Conservation (phyloP, 345 rosid species). For the Ailanthus altissimus region DNA sequence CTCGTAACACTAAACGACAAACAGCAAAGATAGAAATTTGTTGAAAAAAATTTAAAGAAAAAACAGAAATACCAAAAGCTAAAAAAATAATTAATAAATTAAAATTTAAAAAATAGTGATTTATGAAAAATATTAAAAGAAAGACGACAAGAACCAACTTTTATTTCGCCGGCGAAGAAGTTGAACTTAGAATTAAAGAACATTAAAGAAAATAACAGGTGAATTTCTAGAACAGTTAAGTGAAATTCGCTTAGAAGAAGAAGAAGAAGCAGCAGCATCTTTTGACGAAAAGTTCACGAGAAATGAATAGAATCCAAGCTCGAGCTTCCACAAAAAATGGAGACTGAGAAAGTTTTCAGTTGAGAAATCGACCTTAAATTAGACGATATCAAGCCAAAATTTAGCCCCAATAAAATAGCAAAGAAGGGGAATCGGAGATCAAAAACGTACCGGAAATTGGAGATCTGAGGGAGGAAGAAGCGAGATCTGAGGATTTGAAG, state of each 20-base stretch:
- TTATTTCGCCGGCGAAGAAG: constrained; percentile 28
- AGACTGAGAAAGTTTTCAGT: neutral
- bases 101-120: neutral
- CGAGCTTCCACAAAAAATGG: neutral
- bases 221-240: neutral
- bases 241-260: neutral
- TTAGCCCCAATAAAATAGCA: neutral
- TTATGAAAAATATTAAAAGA: neutral
- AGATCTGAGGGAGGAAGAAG: constrained; percentile 41
- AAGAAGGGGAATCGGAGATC: neutral
- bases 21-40: neutral
- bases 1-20: constrained; percentile 11
- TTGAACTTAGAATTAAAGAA: neutral
- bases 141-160: constrained; percentile 24
- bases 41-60: neutral
- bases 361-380: neutral
- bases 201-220: neutral
- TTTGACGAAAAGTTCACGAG: neutral
- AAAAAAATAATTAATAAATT: neutral
- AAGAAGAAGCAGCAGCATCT: neutral
- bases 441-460: constrained; percentile 33
- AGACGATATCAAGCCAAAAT: neutral
- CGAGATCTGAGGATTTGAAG: constrained; percentile 47
- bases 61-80: neutral
- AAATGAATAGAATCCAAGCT: neutral